Conservation (phyloP, 1,139 yeast species). For the Pneumocystis oryctolagi region DNA sequence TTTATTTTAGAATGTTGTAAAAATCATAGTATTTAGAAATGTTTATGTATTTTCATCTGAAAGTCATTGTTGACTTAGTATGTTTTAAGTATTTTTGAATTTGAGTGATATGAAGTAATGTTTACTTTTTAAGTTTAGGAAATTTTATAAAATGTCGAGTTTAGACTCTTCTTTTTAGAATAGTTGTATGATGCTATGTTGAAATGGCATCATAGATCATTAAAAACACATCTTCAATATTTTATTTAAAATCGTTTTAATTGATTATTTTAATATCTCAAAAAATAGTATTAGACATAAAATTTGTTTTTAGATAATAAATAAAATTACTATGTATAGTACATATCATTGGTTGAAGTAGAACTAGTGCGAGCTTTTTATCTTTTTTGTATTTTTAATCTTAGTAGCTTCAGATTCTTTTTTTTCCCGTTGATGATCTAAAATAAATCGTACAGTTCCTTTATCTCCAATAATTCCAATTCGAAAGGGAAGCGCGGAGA, state of each 20-base stretch:
- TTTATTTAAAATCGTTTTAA: background rate
- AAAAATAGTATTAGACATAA: no score
- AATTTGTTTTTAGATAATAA: no score
- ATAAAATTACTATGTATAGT: no score
- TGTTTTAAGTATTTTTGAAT: no score
- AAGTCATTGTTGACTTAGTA: background rate
- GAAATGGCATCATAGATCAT: background rate
- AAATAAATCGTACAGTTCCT: slow-evolving; percentile 14
- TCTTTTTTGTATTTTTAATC: background rate
- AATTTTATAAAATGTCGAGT: background rate
- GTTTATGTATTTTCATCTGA: background rate
- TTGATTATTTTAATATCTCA: no score
- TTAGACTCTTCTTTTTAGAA: background rate
- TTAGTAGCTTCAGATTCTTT: background rate
- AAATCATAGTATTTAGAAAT: background rate
- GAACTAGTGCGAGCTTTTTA: background rate
- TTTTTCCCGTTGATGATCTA: slow-evolving; percentile 12
- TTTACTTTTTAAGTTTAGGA: no score
- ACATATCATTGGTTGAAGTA: no score
- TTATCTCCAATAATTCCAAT: slow-evolving; percentile 12
- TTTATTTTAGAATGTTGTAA: background rate
- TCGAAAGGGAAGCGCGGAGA: background rate
- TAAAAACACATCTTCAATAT: background rate
- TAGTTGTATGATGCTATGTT: background rate
- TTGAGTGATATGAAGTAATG: background rate